A percentile compares a stretch with the other conserved stretches of the same genome.
phyloP scores from a whole-genome alignment of 768 basidiomycete species.

The Candolleomyces eurysporus region DNA sequence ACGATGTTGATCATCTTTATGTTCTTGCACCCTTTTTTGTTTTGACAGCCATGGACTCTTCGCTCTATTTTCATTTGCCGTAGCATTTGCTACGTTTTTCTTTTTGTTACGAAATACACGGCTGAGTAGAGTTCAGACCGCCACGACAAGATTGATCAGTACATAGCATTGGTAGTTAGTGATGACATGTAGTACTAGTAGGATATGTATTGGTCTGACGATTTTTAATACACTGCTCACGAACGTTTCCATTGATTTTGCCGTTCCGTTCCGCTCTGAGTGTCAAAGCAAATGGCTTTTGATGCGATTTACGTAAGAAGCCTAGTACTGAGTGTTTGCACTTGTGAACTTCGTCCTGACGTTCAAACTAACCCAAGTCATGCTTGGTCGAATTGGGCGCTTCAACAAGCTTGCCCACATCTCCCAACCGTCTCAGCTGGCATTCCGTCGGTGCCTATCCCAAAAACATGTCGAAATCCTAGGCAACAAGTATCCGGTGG shows the following conservation, averaged over 20 bases:
- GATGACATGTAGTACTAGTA: not conserved
- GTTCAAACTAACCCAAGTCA: not conserved
- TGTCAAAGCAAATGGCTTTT: not conserved
- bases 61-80: not conserved
- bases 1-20: not conserved
- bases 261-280: too few species aligned
- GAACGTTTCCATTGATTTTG: not conserved
- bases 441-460: not conserved
- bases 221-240: not conserved
- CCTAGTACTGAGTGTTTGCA: too few species aligned
- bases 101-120: not conserved
- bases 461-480: constrained; percentile 46
- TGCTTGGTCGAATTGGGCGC: not conserved
- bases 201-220: not conserved
- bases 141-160: not conserved
- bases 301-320: not conserved
- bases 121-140: not conserved
- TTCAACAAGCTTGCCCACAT: constrained; percentile 19
- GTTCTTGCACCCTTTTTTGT: not conserved
- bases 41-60: not conserved
- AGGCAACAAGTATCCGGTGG: constrained; percentile 68
- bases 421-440: constrained; percentile 13
- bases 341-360: not conserved
- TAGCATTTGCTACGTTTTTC: not conserved
- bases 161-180: not conserved